Percentiles rank a stretch among this genome's conserved stretches.
Evolutionary conservation across 2,329 filamentous ascomycete genomes (phyloP).

Genomic region (Aciculosporium take): DNA sequence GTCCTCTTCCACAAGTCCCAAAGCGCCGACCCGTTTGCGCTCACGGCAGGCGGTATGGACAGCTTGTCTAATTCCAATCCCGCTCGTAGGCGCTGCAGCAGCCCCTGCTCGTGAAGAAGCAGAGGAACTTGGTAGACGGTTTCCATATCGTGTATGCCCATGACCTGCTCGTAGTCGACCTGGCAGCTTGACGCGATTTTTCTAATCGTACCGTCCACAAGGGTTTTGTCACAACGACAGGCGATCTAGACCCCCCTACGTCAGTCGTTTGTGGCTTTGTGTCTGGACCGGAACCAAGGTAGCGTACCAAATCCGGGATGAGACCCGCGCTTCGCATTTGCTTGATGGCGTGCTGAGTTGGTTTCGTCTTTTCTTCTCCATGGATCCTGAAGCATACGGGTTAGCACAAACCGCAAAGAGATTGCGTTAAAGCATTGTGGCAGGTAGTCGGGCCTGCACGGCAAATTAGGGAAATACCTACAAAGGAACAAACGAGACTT

Average conservation of each 20-base stretch:
- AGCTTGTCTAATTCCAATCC: conserved; percentile 51
- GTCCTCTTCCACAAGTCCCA: conserved; percentile 69
- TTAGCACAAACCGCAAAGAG: neutral
- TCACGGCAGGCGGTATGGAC: conserved; percentile 34
- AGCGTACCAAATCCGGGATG: conserved; percentile 49
- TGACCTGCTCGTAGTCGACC: conserved; percentile 69
- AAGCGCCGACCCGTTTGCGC: conserved; percentile 49
- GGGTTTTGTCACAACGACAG: conserved; percentile 69
- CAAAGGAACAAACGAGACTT: conserved; percentile 75
- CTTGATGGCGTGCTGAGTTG: conserved; percentile 81
- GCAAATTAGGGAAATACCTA: conserved; percentile 6
- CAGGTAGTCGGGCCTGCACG: neutral
- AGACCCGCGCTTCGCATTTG: conserved; percentile 70
- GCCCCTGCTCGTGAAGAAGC: conserved; percentile 68
- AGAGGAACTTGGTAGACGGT: conserved; percentile 83
- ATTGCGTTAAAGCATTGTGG: no score
- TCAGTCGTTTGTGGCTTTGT: neutral
- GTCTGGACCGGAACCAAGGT: neutral
- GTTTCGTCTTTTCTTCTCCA: conserved; percentile 87
- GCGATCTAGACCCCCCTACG: conserved; percentile 55
- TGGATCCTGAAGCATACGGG: conserved; percentile 16
- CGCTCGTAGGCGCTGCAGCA: conserved; percentile 52
- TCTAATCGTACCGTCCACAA: conserved; percentile 59
- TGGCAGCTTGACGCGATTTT: conserved; percentile 89
- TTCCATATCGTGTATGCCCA: conserved; percentile 78